Percentiles rank a stretch among this genome's conserved stretches.
phyloP scores from a whole-genome alignment of 2,329 filamentous ascomycete genomes.

The Aspergillus brunneoviolaceus region DNA sequence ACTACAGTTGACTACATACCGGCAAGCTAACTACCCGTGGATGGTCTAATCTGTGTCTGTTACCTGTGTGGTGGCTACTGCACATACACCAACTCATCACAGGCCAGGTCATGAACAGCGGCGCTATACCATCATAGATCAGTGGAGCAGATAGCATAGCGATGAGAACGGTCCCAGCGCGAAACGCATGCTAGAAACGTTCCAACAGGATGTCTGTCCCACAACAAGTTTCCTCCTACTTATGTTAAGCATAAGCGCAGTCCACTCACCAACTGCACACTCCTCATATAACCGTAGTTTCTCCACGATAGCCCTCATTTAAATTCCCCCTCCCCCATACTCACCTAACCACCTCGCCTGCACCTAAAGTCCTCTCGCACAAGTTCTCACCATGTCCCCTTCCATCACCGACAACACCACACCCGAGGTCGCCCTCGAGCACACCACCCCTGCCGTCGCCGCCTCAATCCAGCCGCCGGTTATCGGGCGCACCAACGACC shows the following conservation, averaged over 20 bases:
- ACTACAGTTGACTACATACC: too few species aligned
- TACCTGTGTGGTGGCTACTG: not conserved
- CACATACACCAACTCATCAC: too few species aligned
- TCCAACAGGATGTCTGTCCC: not conserved
- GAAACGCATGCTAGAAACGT: not conserved
- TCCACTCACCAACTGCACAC: not conserved
- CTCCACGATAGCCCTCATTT: not conserved
- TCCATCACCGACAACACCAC: slow-evolving; percentile 10
- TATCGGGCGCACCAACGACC: slow-evolving; percentile 24
- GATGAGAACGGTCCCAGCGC: not conserved
- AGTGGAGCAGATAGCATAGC: not conserved
- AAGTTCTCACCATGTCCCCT: slow-evolving; percentile 21
- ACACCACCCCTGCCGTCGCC: slow-evolving; percentile 25
- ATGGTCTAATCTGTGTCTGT: not conserved
- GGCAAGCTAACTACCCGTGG: too few species aligned
- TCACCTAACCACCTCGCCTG: not conserved
- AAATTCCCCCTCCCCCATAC: not conserved
- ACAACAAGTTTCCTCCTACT: slow-evolving; percentile 15
- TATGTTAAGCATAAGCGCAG: slow-evolving; percentile 20
- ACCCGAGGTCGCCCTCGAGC: slow-evolving; percentile 20
- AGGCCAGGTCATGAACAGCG: too few species aligned
- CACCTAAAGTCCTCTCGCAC: not conserved
- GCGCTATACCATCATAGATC: not conserved
- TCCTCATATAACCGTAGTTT: not conserved
- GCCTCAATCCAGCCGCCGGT: slow-evolving; percentile 35